These are phyloP conservation scores for Suillus bovinus DNA, from an alignment of 768 basidiomycete genomes.

Conservation along the genomic window DNA sequence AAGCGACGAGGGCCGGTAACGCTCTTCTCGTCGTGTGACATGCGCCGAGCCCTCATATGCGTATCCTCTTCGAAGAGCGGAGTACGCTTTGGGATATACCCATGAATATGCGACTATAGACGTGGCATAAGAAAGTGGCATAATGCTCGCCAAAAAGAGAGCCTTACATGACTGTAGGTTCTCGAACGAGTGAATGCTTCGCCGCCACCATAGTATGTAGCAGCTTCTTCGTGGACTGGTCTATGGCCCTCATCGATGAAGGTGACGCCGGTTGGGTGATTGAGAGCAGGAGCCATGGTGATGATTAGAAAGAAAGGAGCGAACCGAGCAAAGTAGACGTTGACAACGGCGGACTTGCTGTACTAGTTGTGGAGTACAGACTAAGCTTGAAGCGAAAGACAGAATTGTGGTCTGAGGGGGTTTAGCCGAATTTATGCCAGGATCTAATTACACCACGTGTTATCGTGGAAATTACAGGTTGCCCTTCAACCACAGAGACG, in stretches of 20 bases:
- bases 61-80: slow-evolving; percentile 79
- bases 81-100: slow-evolving; percentile 66
- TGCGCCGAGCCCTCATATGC: slow-evolving; percentile 69
- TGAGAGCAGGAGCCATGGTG: slow-evolving; percentile 63
- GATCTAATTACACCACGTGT: slow-evolving; percentile 17
- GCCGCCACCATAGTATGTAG: slow-evolving; percentile 79
- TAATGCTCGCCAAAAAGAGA: slow-evolving; percentile 9
- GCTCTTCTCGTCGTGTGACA: slow-evolving; percentile 93
- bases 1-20: slow-evolving; percentile 81
- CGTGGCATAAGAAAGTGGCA: slow-evolving; percentile 23
- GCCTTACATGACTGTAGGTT: slow-evolving; percentile 82
- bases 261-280: slow-evolving; percentile 62
- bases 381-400: slow-evolving; percentile 7
- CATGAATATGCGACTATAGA: slow-evolving; percentile 66
- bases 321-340: slow-evolving; percentile 3
- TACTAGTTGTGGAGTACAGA: slow-evolving; percentile 9
- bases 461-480: slow-evolving; percentile 25
- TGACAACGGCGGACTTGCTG: background rate
- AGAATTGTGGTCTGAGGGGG: slow-evolving; percentile 14
- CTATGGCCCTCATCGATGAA: slow-evolving; percentile 64
- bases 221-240: slow-evolving; percentile 64
- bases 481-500: no score
- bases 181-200: slow-evolving; percentile 80
- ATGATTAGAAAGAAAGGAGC: slow-evolving; percentile 10
- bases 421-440: slow-evolving; percentile 18